Evolutionary conservation across 1,139 yeast species (phyloP).

Genomic region (Hemisphaericaspora subhashii): DNA sequence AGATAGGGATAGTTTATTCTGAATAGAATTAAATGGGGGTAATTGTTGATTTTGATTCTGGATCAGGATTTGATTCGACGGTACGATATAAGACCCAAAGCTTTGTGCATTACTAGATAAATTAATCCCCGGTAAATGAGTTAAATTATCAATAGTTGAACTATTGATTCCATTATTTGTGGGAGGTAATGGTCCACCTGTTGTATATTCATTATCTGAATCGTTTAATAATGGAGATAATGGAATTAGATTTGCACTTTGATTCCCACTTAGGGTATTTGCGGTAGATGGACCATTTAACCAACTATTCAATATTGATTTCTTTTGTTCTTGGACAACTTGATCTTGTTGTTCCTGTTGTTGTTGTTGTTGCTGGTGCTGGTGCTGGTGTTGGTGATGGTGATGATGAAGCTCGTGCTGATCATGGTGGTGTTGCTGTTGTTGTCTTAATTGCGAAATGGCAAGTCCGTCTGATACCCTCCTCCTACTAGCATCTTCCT

Average conservation of each 20-base stretch:
- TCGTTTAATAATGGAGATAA: slow-evolving; percentile 40
- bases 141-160: slow-evolving; percentile 19
- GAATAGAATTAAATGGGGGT: slow-evolving; percentile 40
- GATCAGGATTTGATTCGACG: slow-evolving; percentile 16
- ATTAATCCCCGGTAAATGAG: slow-evolving; percentile 19
- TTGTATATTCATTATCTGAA: slow-evolving; percentile 26
- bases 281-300: slow-evolving; percentile 14
- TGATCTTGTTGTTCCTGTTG: slow-evolving; percentile 4
- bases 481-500: too few species aligned
- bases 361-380: slow-evolving; percentile 2
- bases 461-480: too few species aligned
- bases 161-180: slow-evolving; percentile 2
- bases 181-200: slow-evolving; percentile 7
- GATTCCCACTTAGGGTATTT: slow-evolving; percentile 9
- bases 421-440: too few species aligned
- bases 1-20: slow-evolving; percentile 31
- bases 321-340: slow-evolving; percentile 12
- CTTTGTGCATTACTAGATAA: slow-evolving; percentile 5
- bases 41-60: slow-evolving; percentile 35
- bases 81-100: slow-evolving; percentile 3
- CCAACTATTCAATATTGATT: slow-evolving; percentile 20
- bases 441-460: too few species aligned
- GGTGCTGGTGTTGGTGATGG: slow-evolving; percentile 2
- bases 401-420: too few species aligned
- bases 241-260: slow-evolving; percentile 27